Base-by-base conservation (phyloP, 768 basidiomycete genomes). In the Termitomyces sp. region DNA sequence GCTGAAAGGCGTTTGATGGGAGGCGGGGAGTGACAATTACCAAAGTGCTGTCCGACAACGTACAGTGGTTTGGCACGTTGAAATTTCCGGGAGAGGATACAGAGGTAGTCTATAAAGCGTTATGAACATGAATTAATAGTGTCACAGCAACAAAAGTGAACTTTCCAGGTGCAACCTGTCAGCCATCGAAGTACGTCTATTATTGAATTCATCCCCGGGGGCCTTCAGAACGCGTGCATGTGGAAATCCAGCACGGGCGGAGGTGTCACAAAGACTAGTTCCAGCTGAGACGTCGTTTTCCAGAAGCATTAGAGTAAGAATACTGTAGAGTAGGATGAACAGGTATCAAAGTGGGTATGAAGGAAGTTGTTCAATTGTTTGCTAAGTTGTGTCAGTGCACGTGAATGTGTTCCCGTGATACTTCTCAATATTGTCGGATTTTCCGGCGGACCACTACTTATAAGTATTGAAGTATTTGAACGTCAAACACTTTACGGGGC, bases 201-300 rank as follows among this genome's bases (percentile, higher is more conserved):
- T 22, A 5, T 16, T 36, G 5, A 39, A 47, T 10, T 51, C 31
- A 24, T 26, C 33, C 33, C 47, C 54, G 8, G 48, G 26, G 28
- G 34, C n/a, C 20, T 58, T 57, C 37, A 44, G 20, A 7, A 55
- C 37, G 41, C 52, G 42, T 16, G 52, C 39, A 33, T 52, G 61
- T 34, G 60, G 48, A 24, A 48, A 37, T 24, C 41, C 51, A 33
- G 41, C 28, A 18, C 45, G 33, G 31, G 54, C 16, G 28, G 46
- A 31, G 12, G 41, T 33, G 37, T 33, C 34, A 20, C 45, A 29
- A 22, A 18, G 28, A 33, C 59, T 57, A 58, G 58, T 37, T 28
- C 59, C 60, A 56, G 59, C 57, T 63, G 59, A 54, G 15, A 20
- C 29, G 18, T 16, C 20, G 15, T 54, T 56, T 61, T 59, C 52